Conservation (phyloP, 2,329 filamentous ascomycete genomes). For the Bipolaris oryzae region DNA sequence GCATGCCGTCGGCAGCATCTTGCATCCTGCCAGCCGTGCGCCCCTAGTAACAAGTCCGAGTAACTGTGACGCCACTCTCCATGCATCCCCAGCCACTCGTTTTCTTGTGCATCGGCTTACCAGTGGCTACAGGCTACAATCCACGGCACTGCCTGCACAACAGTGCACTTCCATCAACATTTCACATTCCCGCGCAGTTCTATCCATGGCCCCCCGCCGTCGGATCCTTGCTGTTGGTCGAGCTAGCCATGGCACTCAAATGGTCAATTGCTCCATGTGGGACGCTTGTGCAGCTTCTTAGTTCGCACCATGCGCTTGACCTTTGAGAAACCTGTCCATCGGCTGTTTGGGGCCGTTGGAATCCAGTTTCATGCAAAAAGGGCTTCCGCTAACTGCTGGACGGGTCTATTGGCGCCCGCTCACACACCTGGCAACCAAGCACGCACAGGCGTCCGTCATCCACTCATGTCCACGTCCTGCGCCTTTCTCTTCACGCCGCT, state of each 20-base stretch:
- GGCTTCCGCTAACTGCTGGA: background rate
- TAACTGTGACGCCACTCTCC: conserved; percentile 11
- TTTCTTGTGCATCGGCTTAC: conserved; percentile 5
- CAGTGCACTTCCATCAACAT: background rate
- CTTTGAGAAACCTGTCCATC: background rate
- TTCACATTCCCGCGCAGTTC: background rate
- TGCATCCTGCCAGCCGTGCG: conserved; percentile 6
- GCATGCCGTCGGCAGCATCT: background rate
- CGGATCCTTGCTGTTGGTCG: background rate
- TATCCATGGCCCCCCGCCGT: background rate
- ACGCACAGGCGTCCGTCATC: conserved; percentile 23
- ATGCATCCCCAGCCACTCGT: conserved; percentile 10
- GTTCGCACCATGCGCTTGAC: conserved; percentile 5
- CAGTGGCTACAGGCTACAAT: background rate
- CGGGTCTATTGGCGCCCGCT: background rate
- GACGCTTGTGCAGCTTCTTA: conserved; percentile 4
- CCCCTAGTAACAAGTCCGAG: background rate
- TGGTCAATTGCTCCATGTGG: conserved; percentile 3
- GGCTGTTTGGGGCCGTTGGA: background rate
- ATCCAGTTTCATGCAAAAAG: background rate
- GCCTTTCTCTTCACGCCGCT: conserved; percentile 34
- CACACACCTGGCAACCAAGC: background rate
- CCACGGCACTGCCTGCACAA: background rate
- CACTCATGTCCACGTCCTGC: conserved; percentile 43
- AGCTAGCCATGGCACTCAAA: conserved; percentile 8